Percentiles rank a stretch among this genome's conserved stretches.
These are phyloP conservation scores for Verbena officinalis DNA, from an alignment of 257 asterid species.

Conservation along the genomic window DNA sequence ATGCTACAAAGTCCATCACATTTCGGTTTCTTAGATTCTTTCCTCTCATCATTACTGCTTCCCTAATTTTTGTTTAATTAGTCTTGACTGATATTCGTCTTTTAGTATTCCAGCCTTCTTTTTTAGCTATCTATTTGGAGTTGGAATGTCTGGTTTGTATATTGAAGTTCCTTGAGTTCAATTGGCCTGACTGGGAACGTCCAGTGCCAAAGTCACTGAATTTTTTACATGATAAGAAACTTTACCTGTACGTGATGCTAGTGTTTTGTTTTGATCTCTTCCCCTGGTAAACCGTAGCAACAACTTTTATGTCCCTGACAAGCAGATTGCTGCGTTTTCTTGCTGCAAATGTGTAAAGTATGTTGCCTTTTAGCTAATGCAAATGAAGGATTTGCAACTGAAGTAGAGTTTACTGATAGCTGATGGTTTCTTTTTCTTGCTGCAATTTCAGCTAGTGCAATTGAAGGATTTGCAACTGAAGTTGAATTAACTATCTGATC, in stretches of 20 bases:
- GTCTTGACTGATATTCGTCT: not conserved
- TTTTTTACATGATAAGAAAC: not conserved
- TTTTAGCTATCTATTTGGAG: slow-evolving; percentile 16
- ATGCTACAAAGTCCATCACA: not conserved
- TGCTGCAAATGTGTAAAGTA: too few species aligned
- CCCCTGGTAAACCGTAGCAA: slow-evolving; percentile 15
- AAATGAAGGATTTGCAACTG: too few species aligned
- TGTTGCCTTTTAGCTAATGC: too few species aligned
- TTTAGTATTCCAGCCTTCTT: too few species aligned
- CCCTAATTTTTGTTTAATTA: not conserved
- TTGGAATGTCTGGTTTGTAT: slow-evolving; percentile 1
- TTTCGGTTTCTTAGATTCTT: slow-evolving; percentile 15
- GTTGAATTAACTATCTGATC: slow-evolving; percentile 8
- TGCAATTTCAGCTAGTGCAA: slow-evolving; percentile 7
- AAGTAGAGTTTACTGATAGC: too few species aligned
- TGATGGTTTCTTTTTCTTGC: slow-evolving; percentile 8
- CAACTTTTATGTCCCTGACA: not conserved
- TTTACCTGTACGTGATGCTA: slow-evolving; percentile 16
- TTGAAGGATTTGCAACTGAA: slow-evolving; percentile 20
- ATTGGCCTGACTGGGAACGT: too few species aligned
- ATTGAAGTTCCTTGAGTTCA: not conserved
- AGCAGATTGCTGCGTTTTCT: slow-evolving; percentile 19
- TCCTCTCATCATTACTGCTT: slow-evolving; percentile 6
- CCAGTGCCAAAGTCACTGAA: too few species aligned
- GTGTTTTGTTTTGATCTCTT: slow-evolving; percentile 12